Conservation (phyloP, 306 rosid species). For the Urtica urens region DNA sequence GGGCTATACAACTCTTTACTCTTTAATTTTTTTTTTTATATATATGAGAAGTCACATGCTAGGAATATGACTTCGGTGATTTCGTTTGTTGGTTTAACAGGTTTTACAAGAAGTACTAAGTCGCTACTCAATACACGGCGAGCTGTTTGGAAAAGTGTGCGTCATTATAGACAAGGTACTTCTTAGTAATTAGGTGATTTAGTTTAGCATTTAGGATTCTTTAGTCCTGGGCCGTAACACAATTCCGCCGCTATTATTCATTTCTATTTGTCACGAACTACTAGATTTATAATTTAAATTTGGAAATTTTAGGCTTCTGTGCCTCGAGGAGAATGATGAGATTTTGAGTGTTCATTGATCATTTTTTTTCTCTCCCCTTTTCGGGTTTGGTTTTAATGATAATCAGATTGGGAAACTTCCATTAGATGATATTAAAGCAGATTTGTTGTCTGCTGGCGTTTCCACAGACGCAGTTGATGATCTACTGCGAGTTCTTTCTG, state of each 20-base stretch:
- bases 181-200: no score
- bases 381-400: background rate
- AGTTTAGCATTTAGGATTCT: conserved; percentile 2
- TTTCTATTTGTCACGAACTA: background rate
- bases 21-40: background rate
- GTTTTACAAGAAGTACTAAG: conserved; percentile 80
- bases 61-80: background rate
- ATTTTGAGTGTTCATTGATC: no score
- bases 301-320: no score
- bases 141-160: conserved; percentile 84
- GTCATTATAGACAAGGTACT: conserved; percentile 95
- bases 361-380: background rate
- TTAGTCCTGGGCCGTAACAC: no score
- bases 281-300: background rate
- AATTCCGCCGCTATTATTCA: no score
- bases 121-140: conserved; percentile 54
- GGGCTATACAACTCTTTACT: background rate
- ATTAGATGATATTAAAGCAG: conserved; percentile 63
- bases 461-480: conserved; percentile 64
- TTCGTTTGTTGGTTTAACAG: conserved; percentile 29
- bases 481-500: conserved; percentile 76
- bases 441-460: conserved; percentile 55
- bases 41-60: background rate
- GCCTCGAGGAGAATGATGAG: no score
- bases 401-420: conserved; percentile 80